phyloP scores from a whole-genome alignment of 2,329 filamentous ascomycete genomes.

The Ophiostoma himal-ulmi region DNA sequence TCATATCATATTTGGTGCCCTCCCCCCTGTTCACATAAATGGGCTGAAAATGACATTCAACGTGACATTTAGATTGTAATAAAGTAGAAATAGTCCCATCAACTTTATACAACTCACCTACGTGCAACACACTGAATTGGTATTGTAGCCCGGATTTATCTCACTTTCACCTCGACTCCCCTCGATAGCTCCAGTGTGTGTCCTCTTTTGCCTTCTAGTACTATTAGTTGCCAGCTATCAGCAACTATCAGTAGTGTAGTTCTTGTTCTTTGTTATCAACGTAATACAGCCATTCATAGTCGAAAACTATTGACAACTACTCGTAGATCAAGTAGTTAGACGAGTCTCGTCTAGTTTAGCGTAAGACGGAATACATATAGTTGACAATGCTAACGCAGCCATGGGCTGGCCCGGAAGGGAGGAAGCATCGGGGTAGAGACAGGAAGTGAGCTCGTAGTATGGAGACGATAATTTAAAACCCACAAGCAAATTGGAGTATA shows the following conservation, averaged over 20 bases:
- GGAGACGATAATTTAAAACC: no score
- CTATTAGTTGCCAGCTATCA: not conserved
- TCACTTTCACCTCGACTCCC: not conserved
- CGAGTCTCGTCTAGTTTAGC: not conserved
- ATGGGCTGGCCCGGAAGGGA: conserved; percentile 17
- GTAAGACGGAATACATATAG: not conserved
- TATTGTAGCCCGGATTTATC: conserved; percentile 3
- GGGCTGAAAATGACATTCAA: no score
- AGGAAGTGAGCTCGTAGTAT: not conserved
- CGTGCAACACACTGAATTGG: not conserved
- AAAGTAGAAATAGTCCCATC: no score
- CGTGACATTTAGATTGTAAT: no score
- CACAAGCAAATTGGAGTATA: no score
- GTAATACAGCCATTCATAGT: not conserved
- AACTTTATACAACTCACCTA: no score
- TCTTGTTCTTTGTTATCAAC: not conserved
- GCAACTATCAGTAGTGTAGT: not conserved
- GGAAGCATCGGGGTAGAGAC: not conserved
- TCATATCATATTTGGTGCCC: not conserved
- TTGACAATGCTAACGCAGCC: not conserved
- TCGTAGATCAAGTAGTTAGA: not conserved
- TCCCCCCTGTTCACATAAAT: no score
- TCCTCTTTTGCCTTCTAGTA: not conserved
- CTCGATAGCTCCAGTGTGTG: conserved; percentile 2
- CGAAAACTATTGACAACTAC: not conserved